Percentiles rank a stretch among this genome's conserved stretches.
Conservation (phyloP, 1,284 basidiomycete genomes). For the Trametes versicolor region DNA sequence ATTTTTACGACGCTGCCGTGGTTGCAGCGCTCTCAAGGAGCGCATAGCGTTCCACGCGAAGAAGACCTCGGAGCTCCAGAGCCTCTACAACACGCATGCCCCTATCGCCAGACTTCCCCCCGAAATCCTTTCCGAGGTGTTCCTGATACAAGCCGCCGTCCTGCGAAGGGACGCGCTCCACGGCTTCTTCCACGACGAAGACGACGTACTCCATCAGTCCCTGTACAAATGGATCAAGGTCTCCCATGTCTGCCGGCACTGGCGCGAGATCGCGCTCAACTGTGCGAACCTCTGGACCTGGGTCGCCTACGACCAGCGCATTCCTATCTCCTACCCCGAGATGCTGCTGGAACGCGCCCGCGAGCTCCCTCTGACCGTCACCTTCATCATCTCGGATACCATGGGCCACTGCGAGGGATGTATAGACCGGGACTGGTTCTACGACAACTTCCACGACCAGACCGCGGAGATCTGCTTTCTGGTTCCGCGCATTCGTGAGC, state of each 20-base stretch:
- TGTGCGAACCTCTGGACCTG: slow-evolving; percentile 3
- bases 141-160: slow-evolving; percentile 3
- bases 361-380: not conserved
- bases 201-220: not conserved
- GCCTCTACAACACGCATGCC: not conserved
- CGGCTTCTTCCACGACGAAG: not conserved
- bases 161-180: slow-evolving; percentile 2
- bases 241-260: not conserved
- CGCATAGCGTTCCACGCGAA: not conserved
- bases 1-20: not conserved
- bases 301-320: slow-evolving; percentile 11
- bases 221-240: slow-evolving; percentile 4
- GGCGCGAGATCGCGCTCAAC: slow-evolving; percentile 2
- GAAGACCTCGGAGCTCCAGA: not conserved
- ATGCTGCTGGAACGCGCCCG: not conserved
- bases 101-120: slow-evolving; percentile 5
- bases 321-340: not conserved
- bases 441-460: not conserved
- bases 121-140: slow-evolving; percentile 19
- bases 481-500: not conserved
- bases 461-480: not conserved
- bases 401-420: not conserved
- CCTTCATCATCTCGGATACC: not conserved
- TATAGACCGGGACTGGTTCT: not conserved
- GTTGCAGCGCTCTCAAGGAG: not conserved